Conservation (phyloP, 2,329 filamentous ascomycete species). For the Fusarium verticillioides region DNA sequence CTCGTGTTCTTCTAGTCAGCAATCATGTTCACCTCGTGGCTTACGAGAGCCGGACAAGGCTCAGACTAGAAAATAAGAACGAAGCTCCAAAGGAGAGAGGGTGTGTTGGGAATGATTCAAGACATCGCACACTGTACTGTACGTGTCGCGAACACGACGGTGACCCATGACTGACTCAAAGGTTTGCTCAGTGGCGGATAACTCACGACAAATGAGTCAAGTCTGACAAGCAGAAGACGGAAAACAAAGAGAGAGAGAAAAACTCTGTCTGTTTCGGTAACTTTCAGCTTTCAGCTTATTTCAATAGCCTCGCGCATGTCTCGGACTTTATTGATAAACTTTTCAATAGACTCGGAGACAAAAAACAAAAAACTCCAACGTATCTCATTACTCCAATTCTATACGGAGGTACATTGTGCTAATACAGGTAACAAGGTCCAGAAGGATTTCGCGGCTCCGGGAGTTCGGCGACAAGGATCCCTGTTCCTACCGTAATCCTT, state of each 20-base stretch:
- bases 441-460: constrained; percentile 21
- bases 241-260: background rate
- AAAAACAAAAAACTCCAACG: constrained; percentile 10
- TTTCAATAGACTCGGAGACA: constrained; percentile 16
- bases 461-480: background rate
- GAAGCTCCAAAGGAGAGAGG: background rate
- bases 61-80: constrained; percentile 1
- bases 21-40: constrained; percentile 5
- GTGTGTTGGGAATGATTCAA: constrained; percentile 2
- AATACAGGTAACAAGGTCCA: background rate
- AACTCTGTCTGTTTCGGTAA: constrained; percentile 8
- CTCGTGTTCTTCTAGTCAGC: constrained; percentile 1
- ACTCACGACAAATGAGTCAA: constrained; percentile 17
- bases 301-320: constrained; percentile 4
- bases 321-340: background rate
- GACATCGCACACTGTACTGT: constrained; percentile 27
- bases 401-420: background rate
- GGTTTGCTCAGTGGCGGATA: constrained; percentile 33
- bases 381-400: background rate
- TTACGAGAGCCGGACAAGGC: constrained; percentile 31
- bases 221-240: background rate
- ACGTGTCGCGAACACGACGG: background rate
- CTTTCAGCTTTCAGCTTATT: background rate
- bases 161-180: constrained; percentile 30
- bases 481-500: background rate